phyloP scores from a whole-genome alignment of 2,329 filamentous ascomycete species.

The Rhinocladiella similis region DNA sequence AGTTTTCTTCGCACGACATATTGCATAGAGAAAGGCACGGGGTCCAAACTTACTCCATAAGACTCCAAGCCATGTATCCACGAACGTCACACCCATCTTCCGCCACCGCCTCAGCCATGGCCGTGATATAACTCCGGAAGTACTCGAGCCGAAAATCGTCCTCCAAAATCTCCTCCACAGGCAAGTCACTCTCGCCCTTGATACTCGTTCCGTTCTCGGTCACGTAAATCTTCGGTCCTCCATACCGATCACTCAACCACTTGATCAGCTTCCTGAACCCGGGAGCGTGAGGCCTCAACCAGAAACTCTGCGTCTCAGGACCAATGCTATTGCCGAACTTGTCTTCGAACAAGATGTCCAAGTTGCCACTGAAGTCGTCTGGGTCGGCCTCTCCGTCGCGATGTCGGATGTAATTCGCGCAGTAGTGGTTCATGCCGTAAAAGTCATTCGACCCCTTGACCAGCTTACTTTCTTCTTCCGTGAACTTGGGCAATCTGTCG shows the following conservation, averaged over 20 bases:
- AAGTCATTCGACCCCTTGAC: slow-evolving; percentile 88
- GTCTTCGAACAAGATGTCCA: slow-evolving; percentile 70
- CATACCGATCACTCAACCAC: slow-evolving; percentile 77
- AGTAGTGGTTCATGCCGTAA: slow-evolving; percentile 95
- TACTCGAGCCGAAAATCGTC: slow-evolving; percentile 82
- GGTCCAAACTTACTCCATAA: slow-evolving; percentile 67
- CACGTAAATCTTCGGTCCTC: slow-evolving; percentile 75
- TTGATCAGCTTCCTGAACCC: slow-evolving; percentile 76
- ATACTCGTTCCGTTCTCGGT: slow-evolving; percentile 87
- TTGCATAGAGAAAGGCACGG: too few species aligned
- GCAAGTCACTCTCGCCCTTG: slow-evolving; percentile 77
- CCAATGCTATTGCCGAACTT: slow-evolving; percentile 74
- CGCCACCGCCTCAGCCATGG: slow-evolving; percentile 70
- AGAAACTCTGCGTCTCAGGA: slow-evolving; percentile 76
- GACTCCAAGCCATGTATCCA: slow-evolving; percentile 82
- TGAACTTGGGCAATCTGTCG: slow-evolving; percentile 72
- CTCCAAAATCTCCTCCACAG: slow-evolving; percentile 64
- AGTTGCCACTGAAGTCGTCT: slow-evolving; percentile 72
- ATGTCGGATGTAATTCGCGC: slow-evolving; percentile 81
- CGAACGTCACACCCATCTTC: slow-evolving; percentile 75
- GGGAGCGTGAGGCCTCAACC: slow-evolving; percentile 73
- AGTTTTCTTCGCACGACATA: neutral
- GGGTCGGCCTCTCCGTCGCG: slow-evolving; percentile 54
- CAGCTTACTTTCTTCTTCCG: slow-evolving; percentile 68
- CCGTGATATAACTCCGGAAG: slow-evolving; percentile 73